Conservation (phyloP, 139 green algal species). For the Zygnema circumcarinatum region DNA sequence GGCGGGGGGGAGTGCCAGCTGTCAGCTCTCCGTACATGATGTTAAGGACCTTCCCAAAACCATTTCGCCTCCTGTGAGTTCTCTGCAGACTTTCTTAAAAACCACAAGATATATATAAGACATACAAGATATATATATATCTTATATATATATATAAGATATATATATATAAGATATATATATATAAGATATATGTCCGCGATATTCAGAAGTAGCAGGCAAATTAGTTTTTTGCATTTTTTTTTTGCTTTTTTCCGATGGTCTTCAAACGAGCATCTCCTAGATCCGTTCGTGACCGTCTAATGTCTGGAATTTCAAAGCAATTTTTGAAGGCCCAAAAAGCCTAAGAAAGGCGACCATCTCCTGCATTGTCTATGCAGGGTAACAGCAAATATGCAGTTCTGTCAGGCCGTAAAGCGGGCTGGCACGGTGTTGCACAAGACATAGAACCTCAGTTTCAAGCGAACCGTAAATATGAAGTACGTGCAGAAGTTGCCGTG, state of each 20-base stretch:
- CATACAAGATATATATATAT: no score
- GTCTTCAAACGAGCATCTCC: no score
- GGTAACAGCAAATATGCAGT: not conserved
- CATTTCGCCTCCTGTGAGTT: not conserved
- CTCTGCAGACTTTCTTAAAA: no score
- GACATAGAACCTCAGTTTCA: constrained; percentile 5
- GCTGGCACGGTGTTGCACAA: constrained; percentile 31
- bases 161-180: not conserved
- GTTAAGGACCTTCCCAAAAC: not conserved
- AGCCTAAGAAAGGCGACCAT: not conserved
- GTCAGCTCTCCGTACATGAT: not conserved
- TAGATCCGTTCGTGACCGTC: no score
- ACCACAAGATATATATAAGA: no score
- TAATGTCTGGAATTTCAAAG: no score
- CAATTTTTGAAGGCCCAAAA: not conserved
- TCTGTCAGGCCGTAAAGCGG: not conserved
- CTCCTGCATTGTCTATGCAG: not conserved
- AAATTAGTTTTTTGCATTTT: not conserved
- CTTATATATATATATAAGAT: not conserved
- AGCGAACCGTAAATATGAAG: not conserved
- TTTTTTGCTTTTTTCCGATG: no score
- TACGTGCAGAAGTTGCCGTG: constrained; percentile 6
- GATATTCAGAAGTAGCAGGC: not conserved
- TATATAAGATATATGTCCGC: not conserved
- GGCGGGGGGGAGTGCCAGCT: not conserved